Conservation (phyloP, 202 grass and related monocot genomes). For the Brachypodium distachyon region DNA sequence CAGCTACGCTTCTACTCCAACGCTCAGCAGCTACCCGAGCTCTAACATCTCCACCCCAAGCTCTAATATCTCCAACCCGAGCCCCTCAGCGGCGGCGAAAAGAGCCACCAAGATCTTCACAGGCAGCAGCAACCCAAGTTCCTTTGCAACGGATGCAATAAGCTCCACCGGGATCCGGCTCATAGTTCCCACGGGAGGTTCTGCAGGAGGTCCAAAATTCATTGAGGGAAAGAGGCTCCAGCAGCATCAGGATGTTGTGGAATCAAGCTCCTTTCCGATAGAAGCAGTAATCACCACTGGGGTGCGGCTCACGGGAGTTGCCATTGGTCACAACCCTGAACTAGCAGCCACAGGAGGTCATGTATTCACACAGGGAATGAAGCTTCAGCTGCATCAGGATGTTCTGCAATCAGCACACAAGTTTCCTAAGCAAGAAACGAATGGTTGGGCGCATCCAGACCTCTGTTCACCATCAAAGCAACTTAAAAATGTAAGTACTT, state of each 20-base stretch:
- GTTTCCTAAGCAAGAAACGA: constrained; percentile 1
- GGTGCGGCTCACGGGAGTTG: too few species aligned
- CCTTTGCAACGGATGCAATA: not conserved
- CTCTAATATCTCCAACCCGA: too few species aligned
- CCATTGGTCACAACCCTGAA: too few species aligned
- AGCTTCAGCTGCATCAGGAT: too few species aligned
- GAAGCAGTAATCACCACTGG: too few species aligned
- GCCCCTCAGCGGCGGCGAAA: not conserved
- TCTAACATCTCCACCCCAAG: not conserved
- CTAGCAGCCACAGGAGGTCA: too few species aligned
- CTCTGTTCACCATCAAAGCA: not conserved
- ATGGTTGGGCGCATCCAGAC: not conserved
- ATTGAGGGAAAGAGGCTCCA: not conserved
- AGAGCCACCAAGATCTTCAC: too few species aligned
- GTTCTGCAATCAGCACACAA: not conserved
- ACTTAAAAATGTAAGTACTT: not conserved
- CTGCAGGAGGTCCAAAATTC: not conserved
- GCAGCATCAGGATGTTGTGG: not conserved
- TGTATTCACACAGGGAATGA: too few species aligned
- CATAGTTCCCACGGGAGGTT: not conserved
- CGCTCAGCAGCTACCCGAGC: not conserved
- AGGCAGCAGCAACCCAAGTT: not conserved
- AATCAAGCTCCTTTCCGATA: too few species aligned
- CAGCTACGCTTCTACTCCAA: not conserved
- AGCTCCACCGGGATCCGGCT: not conserved